Evolutionary conservation across 2,329 filamentous ascomycete species (phyloP), one percentile per base, ranked within the genome.

Genomic region (Penicillium palitans): DNA sequence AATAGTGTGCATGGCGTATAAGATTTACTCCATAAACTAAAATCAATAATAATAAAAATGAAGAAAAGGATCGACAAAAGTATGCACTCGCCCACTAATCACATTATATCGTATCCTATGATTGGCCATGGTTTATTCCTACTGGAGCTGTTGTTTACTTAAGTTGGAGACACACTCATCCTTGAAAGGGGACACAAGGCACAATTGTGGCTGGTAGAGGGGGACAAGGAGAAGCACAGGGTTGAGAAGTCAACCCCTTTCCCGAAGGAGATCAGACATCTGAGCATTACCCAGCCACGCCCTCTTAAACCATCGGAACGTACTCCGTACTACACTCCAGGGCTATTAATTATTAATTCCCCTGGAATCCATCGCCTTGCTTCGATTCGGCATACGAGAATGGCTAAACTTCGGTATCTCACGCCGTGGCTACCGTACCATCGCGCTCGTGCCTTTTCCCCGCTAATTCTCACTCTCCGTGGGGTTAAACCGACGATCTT

Each of bases 21-120:
- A 17, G 4, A 25, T 48, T n/a, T 33, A 25, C 31, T 47, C 41
- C 51, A 47, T 29, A 40, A 40, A 33, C 19, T 35, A 21, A n/a
- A 17, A 31, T n/a, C 33, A 25, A 46, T n/a, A 39, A 37, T 12
- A 39, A n/a, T 6, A 25, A 41, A 37, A 41, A 54, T 27, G 31
- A n/a, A 54, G 44, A 24, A 49, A 54, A 39, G n/a, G 55, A 58
- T 58, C 50, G 42, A 37, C 55, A 53, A 21, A 27, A 25, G n/a
- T 13, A 57, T 53, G 55, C 49, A 47, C 21, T 35, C 39, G 42
- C 15, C 53, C 31, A 42, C 45, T 39, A 24, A 51, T 51, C n/a
- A 29, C 6, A n/a, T 39, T 39, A 47, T n/a, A 19, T 24, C 17
- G 8, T 21, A 4, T 40, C 6, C 24, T 17, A 31, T 49, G 1